Percentiles rank a stretch among this genome's conserved stretches.
Evolutionary conservation across 148 eudicot species (phyloP).

Genomic region (Cornus florida): DNA sequence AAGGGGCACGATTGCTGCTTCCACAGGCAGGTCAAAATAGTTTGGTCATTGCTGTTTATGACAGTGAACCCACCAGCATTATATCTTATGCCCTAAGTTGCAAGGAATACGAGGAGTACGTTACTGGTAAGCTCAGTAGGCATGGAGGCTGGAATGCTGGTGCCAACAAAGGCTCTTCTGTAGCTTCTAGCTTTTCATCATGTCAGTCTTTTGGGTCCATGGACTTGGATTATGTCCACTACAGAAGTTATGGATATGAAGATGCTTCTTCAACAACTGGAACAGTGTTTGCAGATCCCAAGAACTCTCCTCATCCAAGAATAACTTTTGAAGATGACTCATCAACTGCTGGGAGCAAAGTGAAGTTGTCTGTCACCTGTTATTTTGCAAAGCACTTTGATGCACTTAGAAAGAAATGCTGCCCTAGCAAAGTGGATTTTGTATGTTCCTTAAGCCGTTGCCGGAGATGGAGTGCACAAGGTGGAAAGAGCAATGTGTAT

Average conservation of each 20-base stretch:
- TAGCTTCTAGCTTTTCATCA: constrained; percentile 50
- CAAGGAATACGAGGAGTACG: constrained; percentile 71
- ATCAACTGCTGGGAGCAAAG: constrained; percentile 56
- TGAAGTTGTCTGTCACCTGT: constrained; percentile 78
- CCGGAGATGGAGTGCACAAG: constrained; percentile 94
- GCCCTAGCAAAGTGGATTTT: constrained; percentile 71
- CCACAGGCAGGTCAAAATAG: constrained; percentile 50
- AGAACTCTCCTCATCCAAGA: constrained; percentile 67
- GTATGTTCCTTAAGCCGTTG: constrained; percentile 90
- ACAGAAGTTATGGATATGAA: constrained; percentile 70
- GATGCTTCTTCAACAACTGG: constrained; percentile 49
- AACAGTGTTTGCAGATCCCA: constrained; percentile 41
- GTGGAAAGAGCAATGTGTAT: constrained; percentile 95
- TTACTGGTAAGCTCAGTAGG: constrained; percentile 37
- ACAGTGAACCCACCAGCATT: constrained; percentile 89
- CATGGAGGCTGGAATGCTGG: constrained; percentile 36
- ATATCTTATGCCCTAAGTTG: constrained; percentile 89
- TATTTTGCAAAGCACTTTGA: constrained; percentile 89
- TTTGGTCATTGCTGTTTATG: constrained; percentile 82
- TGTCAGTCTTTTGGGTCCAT: constrained; percentile 82
- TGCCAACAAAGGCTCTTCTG: constrained; percentile 40
- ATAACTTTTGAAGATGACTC: constrained; percentile 80
- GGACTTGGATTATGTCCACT: constrained; percentile 62
- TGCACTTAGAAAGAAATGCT: constrained; percentile 72
- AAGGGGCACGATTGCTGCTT: constrained; percentile 67